Evolutionary conservation across 1,284 basidiomycete genomes (phyloP), one percentile per base, ranked within the genome.

Genomic region (Ceratobasidium sp.): DNA sequence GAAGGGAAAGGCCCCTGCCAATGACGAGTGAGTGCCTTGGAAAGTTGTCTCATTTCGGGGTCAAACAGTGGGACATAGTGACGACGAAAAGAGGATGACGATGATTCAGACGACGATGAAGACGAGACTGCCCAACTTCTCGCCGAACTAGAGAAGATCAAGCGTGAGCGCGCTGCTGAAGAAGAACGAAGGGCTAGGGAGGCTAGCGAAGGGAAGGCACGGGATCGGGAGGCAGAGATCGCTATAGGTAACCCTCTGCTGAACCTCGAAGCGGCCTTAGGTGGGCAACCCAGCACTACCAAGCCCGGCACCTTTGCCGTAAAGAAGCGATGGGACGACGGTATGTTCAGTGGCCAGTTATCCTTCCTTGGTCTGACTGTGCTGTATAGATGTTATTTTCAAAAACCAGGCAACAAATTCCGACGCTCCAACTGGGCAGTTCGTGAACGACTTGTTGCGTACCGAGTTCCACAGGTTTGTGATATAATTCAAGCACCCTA

Each of bases 251-350:
- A 96, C 81, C 94, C 94, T 0, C 82, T 96, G 30, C 83, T 96
- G 23, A 96, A 96, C 79, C 88, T 96, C 26, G 92, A 93, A 75
- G 92, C 93, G 46, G 94, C 94, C 9, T 84, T 97, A 1, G 93
- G 92, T 2, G 80, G 88, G 45, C 4, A 55, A n/a, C 81, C 85
- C 0, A 86, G 88, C 0, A 83, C 83, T 14, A 87, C 87, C 39
- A 80, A 93, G 36, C 88, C 89, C 0, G 91, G 92, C 5, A 89
- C 91, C 10, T 97, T 98, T 78, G 87, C 93, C 14, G 94, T 98
- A 74, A 97, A 97, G 83, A 85, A 91, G 77, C 86, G 96, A 69
- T 98, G 96, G 96, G 96, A 98, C 79, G 95, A 97, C 79, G 94
- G 92, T 92, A 32, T 55, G 87, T 79, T 26, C 0, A 18, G 23